Conservation (phyloP, 495 filamentous ascomycete species). For the Neurospora sp. region DNA sequence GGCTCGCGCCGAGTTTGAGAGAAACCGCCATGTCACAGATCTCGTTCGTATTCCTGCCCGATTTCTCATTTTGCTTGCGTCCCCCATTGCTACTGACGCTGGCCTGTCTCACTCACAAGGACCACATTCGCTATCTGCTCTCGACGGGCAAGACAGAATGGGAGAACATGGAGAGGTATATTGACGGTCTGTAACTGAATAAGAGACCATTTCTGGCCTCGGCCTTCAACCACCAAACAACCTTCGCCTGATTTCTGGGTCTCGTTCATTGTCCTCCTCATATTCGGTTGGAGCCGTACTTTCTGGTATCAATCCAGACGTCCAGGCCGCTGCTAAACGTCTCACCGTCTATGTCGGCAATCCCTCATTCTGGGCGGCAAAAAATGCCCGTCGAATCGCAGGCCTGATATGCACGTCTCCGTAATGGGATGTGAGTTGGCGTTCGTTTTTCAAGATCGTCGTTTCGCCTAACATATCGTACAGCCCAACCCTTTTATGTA, state of each 20-base stretch:
- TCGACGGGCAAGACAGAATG: conserved; percentile 51
- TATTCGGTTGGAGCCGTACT: neutral
- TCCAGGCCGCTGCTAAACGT: neutral
- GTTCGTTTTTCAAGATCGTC: neutral
- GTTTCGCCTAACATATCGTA: neutral
- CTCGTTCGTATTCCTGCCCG: conserved; percentile 36
- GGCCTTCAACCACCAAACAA: neutral
- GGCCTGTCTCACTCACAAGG: conserved; percentile 12
- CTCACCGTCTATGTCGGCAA: neutral
- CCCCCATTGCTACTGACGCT: conserved; percentile 4
- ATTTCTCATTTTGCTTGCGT: neutral
- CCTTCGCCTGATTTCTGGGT: neutral
- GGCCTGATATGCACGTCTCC: neutral
- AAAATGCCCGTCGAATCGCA: neutral
- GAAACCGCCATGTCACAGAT: conserved; percentile 60
- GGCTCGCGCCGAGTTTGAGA: conserved; percentile 68
- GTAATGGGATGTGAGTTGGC: neutral
- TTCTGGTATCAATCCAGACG: neutral
- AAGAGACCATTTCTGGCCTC: neutral
- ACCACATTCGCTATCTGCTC: conserved; percentile 45
- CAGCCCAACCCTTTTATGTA: neutral
- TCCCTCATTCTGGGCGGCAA: neutral
- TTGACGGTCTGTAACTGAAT: conserved; percentile 36
- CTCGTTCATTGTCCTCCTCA: neutral
- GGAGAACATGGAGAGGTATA: conserved; percentile 50